Evolutionary conservation across 2,329 filamentous ascomycete genomes (phyloP), one percentile per base, ranked within the genome.

Genomic region (Huntiella bhutanensis): DNA sequence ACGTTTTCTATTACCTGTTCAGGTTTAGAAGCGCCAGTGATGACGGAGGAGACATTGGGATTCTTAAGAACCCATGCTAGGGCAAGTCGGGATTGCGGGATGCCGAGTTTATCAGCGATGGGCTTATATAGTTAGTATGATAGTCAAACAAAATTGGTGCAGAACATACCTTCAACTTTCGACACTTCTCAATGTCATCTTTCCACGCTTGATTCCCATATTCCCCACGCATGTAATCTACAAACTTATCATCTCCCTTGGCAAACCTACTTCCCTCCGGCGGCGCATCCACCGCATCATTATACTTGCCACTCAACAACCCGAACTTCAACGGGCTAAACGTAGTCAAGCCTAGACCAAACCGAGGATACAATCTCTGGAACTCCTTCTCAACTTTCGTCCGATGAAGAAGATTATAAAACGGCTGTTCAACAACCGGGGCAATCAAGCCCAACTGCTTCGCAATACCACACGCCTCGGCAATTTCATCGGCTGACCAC

Each of bases 401-500:
- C 28, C 78, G 69, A 19, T 61, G 60, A 2, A 81, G 62, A 54
- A 80, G 66, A 61, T 80, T 81, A 63, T 82, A 82, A 52, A 71
- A 65, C 0, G 77, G 77, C 61, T 82, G 78, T 58, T 82, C 78
- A 54, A 77, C 73, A 8, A 78, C 57, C 1, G 77, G 78, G 0
- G 67, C 71, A 43, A 82, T 71, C 45, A 82, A 64, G 4, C 69
- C 66, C 6, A 80, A 64, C 53, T 68, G 66, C 49, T 74, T 70
- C 16, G 78, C 74, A 51, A 64, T 73, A 58, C 51, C 71, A 59
- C 71, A 73, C 55, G 53, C 45, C 16, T 53, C 45, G 4, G 70
- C 68, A 54, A 82, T 80, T 62, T 81, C 76, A 52, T 73, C 69
- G n/a, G 77, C 75, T 47, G 66, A 68, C 77, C 77, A 82, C 58